Base-by-base conservation (phyloP, 2,329 filamentous ascomycete species). In the Alternaria sp. region DNA sequence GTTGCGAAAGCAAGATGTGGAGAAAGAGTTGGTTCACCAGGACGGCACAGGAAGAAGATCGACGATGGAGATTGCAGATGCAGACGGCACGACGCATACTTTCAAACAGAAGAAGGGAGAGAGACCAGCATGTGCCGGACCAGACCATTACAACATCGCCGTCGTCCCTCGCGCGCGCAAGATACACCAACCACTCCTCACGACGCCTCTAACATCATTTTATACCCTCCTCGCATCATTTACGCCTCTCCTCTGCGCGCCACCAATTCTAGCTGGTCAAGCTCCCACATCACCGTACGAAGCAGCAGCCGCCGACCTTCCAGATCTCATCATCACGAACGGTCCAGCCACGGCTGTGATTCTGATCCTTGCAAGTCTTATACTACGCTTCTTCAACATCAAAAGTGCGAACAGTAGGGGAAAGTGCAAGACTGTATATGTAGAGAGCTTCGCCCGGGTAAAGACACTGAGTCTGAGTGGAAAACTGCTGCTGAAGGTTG, bases 401-500 rank as follows among this genome's bases (percentile, higher is more conserved):
- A 60, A 65, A 48, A 76, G 78, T 9, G 76, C 70, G 31, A 62
- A 77, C 36, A 71, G 71, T 7, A 74, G 80, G 21, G 78, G 82
- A 28, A 84, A 84, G 63, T 88, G 94, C 80, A 86, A 87, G 62
- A 88, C 90, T 9, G 82, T 98, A 13, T 99, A 95, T 75, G 86
- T 97, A 28, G 95, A 99, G 81, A 95, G 91, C 21, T 97, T 93
- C 89, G 94, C 95, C 3, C 85, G 95, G 14, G 91, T 96, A 14
- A 88, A 85, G 65, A 89, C 86, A 11, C 78, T 98, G 64, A 98
- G 94, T 79, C 77, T 97, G 58, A 96, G 92, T 36, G 95, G 94
- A 0, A 89, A 86, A 73, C 79, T 98, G 36, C 81, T 99, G 56
- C 78, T 89, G 2, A 79, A 82, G 44, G 78, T 96, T 39, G 90